These are phyloP conservation scores for Aspergillus novofumigatus DNA, from an alignment of 2,329 filamentous ascomycete genomes.

Conservation along the genomic window DNA sequence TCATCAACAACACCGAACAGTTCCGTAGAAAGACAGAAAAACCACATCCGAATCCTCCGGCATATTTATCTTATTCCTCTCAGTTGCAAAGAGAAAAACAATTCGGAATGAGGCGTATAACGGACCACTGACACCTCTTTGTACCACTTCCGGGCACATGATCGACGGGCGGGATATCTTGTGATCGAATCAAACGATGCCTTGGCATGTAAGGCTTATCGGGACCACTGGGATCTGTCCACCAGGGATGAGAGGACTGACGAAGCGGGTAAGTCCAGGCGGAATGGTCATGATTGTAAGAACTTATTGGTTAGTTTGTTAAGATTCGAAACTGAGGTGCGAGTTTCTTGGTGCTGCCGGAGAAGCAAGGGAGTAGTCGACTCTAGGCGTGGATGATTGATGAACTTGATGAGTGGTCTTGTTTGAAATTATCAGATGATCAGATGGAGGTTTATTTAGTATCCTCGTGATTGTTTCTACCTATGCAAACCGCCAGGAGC, in stretches of 20 bases:
- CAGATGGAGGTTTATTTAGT: too few species aligned
- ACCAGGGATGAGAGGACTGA: not conserved
- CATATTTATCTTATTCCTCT: not conserved
- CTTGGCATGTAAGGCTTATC: conserved; percentile 2
- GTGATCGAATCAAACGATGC: conserved; percentile 1
- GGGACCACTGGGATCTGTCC: not conserved
- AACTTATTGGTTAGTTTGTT: not conserved
- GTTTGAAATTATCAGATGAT: not conserved
- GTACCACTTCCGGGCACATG: not conserved
- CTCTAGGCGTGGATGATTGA: not conserved
- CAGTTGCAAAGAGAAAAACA: not conserved
- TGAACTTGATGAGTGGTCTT: not conserved
- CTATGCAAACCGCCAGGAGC: too few species aligned
- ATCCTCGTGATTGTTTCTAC: too few species aligned
- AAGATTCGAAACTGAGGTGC: not conserved
- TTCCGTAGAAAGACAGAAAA: too few species aligned
- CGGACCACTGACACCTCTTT: not conserved
- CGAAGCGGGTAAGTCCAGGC: conserved; percentile 12
- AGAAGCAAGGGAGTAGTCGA: not conserved
- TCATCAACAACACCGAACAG: not conserved
- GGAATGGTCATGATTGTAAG: not conserved
- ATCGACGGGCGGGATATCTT: not conserved
- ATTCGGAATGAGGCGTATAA: not conserved
- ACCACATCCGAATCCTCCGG: too few species aligned
- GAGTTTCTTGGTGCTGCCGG: too few species aligned